These are phyloP conservation scores for Tetraselmis striata DNA, from an alignment of 139 green algal species.

Conservation along the genomic window DNA sequence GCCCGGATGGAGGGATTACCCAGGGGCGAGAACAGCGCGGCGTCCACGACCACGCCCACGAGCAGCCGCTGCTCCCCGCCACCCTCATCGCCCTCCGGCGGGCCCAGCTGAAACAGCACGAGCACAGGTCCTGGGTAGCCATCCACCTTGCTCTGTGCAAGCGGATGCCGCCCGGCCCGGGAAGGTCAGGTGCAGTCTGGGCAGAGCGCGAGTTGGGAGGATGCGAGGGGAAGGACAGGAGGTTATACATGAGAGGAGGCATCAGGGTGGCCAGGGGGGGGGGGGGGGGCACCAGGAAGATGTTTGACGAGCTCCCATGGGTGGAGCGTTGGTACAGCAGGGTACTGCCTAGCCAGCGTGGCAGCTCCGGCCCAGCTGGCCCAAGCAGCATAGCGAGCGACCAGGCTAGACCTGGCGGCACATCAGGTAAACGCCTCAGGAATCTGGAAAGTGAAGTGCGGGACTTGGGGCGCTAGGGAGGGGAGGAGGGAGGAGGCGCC, in stretches of 20 bases:
- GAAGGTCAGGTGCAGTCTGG: too few species aligned
- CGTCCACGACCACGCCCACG: not conserved
- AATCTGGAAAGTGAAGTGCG: too few species aligned
- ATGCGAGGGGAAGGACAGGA: not conserved
- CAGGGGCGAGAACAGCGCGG: not conserved
- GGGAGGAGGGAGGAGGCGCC: too few species aligned
- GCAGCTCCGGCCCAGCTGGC: not conserved
- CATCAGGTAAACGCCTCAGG: too few species aligned
- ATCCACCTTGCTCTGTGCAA: not conserved
- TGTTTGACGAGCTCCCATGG: not conserved
- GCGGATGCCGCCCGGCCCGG: too few species aligned
- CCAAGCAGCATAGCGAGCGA: not conserved
- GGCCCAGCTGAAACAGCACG: not conserved
- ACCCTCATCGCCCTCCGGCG: not conserved
- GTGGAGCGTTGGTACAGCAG: not conserved
- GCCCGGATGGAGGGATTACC: too few species aligned
- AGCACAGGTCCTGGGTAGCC: not conserved
- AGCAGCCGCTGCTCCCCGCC: not conserved
- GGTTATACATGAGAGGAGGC: not conserved
- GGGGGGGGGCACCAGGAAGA: not conserved
- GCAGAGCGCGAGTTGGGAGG: too few species aligned
- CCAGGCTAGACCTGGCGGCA: not conserved
- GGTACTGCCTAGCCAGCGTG: not conserved
- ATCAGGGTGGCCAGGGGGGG: not conserved
- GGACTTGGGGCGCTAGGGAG: too few species aligned